Evolutionary conservation across 75 land plant genomes (phyloP).

Genomic region (Chamaecyparis obtusa): DNA sequence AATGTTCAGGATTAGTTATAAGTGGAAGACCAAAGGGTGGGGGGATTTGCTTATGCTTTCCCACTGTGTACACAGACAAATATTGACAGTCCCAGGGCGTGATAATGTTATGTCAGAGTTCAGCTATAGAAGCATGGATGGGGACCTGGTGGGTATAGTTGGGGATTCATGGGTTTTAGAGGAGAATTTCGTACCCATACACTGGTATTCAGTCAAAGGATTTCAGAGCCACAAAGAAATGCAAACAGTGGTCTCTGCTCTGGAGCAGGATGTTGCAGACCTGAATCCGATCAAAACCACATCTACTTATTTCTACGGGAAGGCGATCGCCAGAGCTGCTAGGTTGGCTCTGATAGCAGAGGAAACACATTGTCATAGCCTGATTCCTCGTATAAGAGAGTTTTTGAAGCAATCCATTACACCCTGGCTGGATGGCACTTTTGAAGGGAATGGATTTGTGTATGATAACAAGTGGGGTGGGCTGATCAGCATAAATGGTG

Average conservation of each 20-base stretch:
- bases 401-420: slow-evolving; percentile 60
- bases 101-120: background rate
- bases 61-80: slow-evolving; percentile 20
- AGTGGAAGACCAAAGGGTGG: slow-evolving; percentile 18
- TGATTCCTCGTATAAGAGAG: slow-evolving; percentile 35
- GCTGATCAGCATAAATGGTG: slow-evolving; percentile 57
- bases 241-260: slow-evolving; percentile 35
- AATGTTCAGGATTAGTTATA: slow-evolving; percentile 11
- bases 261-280: slow-evolving; percentile 45
- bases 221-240: slow-evolving; percentile 23
- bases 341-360: slow-evolving; percentile 86
- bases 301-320: slow-evolving; percentile 86
- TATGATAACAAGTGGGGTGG: slow-evolving; percentile 91
- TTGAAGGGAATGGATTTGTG: slow-evolving; percentile 58
- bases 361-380: slow-evolving; percentile 45
- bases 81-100: background rate
- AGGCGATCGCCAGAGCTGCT: slow-evolving; percentile 81
- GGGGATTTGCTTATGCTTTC: slow-evolving; percentile 30
- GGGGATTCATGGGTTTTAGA: slow-evolving; percentile 25
- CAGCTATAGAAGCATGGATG: slow-evolving; percentile 24
- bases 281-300: slow-evolving; percentile 38
- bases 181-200: background rate
- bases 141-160: slow-evolving; percentile 21
- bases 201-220: slow-evolving; percentile 67
- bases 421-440: slow-evolving; percentile 91